These are phyloP conservation scores for Chrysopogon serrulatus DNA, from an alignment of 176 grass and related monocot genomes.

Conservation along the genomic window DNA sequence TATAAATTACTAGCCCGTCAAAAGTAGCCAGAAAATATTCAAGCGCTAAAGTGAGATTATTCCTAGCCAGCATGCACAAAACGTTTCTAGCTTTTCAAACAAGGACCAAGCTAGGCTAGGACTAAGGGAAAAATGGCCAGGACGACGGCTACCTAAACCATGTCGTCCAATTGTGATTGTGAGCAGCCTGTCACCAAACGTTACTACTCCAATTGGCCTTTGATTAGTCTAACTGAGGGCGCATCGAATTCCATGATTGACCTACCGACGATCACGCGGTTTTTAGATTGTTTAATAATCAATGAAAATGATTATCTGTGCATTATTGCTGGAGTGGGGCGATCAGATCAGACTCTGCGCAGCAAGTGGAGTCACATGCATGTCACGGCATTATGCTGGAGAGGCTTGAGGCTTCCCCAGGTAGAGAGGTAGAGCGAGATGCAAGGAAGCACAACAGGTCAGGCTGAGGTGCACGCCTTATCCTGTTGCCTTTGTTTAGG, in stretches of 20 bases:
- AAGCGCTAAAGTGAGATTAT: background rate
- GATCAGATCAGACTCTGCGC: background rate
- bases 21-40: background rate
- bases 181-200: background rate
- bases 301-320: background rate
- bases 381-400: background rate
- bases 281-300: background rate
- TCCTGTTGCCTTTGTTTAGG: background rate
- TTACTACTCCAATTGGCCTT: background rate
- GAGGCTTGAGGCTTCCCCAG: background rate
- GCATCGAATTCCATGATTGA: background rate
- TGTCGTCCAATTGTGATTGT: too few species aligned
- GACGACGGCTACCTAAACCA: background rate
- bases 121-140: background rate
- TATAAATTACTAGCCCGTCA: background rate
- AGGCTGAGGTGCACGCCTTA: conserved; percentile 33
- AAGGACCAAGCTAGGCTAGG: background rate
- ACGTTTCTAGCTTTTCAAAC: background rate
- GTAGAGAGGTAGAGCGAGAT: background rate
- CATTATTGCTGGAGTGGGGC: background rate
- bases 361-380: background rate
- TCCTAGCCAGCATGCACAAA: background rate
- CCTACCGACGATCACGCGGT: background rate
- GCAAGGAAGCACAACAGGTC: background rate
- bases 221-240: background rate